A percentile compares a stretch with the other conserved stretches of the same genome.
phyloP scores from a whole-genome alignment of 1,284 basidiomycete genomes.

The Austropuccinia psidii region DNA sequence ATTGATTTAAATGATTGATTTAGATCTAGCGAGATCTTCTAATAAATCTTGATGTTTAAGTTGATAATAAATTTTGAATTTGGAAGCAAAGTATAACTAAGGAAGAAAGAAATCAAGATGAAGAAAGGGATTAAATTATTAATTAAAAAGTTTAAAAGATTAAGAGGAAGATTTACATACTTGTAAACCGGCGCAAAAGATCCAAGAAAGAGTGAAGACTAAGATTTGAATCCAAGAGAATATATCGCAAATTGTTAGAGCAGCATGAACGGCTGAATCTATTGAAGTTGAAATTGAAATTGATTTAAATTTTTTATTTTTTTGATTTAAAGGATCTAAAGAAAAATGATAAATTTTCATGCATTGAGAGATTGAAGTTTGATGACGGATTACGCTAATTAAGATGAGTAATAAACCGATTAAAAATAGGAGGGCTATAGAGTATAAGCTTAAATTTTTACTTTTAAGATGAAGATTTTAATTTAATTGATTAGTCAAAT shows the following conservation, averaged over 20 bases:
- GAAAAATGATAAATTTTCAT: constrained; percentile 31
- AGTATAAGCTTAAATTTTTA: constrained; percentile 21
- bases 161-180: constrained; percentile 7
- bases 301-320: neutral
- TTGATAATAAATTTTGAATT: constrained; percentile 23
- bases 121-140: neutral
- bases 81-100: constrained; percentile 29
- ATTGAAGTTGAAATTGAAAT: no score
- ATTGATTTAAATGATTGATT: neutral
- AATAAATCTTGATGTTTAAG: constrained; percentile 21
- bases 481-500: neutral
- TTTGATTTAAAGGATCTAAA: constrained; percentile 9
- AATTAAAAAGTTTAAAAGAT: neutral
- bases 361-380: constrained; percentile 12
- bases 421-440: neutral
- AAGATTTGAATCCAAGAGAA: constrained; percentile 32
- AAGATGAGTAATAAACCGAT: constrained; percentile 16
- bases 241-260: constrained; percentile 29
- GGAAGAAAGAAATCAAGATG: neutral
- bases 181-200: neutral
- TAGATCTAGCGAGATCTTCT: neutral
- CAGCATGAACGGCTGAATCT: constrained; percentile 30
- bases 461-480: neutral
- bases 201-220: constrained; percentile 23
- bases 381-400: neutral